Percentiles rank a stretch among this genome's conserved stretches.
phyloP scores from a whole-genome alignment of 2,329 filamentous ascomycete genomes.

The Fusarium continuum region DNA sequence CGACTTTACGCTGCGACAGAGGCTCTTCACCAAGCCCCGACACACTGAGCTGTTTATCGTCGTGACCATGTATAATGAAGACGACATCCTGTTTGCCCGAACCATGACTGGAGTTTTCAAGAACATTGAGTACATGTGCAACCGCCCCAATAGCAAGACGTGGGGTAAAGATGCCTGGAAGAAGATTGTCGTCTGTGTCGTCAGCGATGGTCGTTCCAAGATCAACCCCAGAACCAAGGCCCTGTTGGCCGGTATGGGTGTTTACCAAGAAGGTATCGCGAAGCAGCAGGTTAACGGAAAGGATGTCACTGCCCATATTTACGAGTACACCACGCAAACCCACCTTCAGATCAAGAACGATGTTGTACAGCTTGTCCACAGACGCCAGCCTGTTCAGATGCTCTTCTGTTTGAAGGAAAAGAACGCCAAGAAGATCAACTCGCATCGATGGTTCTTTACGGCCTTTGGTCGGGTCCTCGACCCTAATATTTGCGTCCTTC shows the following conservation, averaged over 20 bases:
- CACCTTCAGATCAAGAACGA: conserved; percentile 90
- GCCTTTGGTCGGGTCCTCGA: conserved; percentile 92
- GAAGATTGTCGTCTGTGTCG: conserved; percentile 98
- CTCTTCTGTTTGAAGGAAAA: conserved; percentile 99
- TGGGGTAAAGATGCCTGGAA: conserved; percentile 99
- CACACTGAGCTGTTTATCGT: conserved; percentile 97
- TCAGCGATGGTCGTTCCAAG: conserved; percentile 95
- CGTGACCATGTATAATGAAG: conserved; percentile 99
- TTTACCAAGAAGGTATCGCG: conserved; percentile 97
- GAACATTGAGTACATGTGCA: conserved; percentile 98
- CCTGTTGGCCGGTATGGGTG: conserved; percentile 89
- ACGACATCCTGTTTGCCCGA: conserved; percentile 93
- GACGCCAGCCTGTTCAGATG: conserved; percentile 92
- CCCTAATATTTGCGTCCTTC: conserved; percentile 94
- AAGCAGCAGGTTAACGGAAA: conserved; percentile 98
- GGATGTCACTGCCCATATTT: conserved; percentile 96
- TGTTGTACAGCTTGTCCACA: conserved; percentile 83
- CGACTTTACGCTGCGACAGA: conserved; percentile 91
- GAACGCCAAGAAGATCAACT: conserved; percentile 99
- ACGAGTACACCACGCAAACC: conserved; percentile 92
- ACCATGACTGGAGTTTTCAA: conserved; percentile 98
- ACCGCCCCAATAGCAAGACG: conserved; percentile 89
- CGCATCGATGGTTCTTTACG: conserved; percentile 98
- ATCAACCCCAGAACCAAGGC: conserved; percentile 93
- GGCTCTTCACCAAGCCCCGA: conserved; percentile 88